Base-by-base conservation (phyloP, 2,329 filamentous ascomycete species). In the Monascus ruber region DNA sequence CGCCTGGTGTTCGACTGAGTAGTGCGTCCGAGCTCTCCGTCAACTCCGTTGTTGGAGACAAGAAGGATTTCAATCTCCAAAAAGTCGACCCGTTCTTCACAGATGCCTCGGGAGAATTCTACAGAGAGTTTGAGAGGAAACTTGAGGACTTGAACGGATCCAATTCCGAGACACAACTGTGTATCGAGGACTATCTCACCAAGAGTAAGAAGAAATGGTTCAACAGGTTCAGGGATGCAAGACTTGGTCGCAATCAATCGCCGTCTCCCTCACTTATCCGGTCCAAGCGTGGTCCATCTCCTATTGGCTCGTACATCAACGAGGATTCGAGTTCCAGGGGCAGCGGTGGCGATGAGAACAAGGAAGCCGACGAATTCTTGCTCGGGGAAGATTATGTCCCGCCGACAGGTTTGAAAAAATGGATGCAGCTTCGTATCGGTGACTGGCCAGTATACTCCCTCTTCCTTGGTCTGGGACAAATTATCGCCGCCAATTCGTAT, bases 161-260 rank as follows among this genome's bases (percentile, higher is more conserved):
- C 44, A 79, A 73, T 43, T 80, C 76, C 0, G 70, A 75, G 43
- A 68, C 62, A 1, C 64, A 72, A 27, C 62, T 81, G 6, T 82
- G 78, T 51, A 79, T 82, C 41, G 79, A 82, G 48, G 70, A 77
- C 32, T 82, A 74, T 53, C 62, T 83, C 8, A 70, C 73, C 43
- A 76, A 76, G 51, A 77, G 74, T 24, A 77, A 83, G 56, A 81
- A 80, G 64, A 70, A 77, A 45, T 83, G 79, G 79, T 82, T 78
- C 50, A 65, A 69, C 40, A 63, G 69, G 27, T 73, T 77, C 53
- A 66, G 76, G 37, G 66, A 76, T 44, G 76, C 73, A 34, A 75
- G 74, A 53, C 69, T 80, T 41, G 74, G 73, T 29, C 68, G 68
- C 33, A 63, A 64, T 38, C 64, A 65, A 27, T 66, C 64, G 11